Evolutionary conservation across 1,139 yeast species (phyloP).

Genomic region (Wickerhamomyces sp.): DNA sequence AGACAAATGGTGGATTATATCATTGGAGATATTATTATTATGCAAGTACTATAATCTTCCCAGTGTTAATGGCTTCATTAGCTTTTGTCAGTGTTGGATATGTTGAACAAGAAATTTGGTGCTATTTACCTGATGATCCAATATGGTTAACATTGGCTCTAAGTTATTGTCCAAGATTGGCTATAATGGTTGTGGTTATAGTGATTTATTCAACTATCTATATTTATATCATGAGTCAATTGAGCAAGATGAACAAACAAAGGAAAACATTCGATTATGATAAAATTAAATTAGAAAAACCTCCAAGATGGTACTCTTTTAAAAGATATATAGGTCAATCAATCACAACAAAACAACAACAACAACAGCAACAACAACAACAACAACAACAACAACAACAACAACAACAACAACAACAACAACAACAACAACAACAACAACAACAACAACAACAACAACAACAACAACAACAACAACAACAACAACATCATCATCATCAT

Average conservation of each 20-base stretch:
- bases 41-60: constrained; percentile 53
- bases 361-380: too few relatives aligned
- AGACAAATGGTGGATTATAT: constrained; percentile 68
- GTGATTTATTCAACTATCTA: constrained; percentile 68
- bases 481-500: too few relatives aligned
- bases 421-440: neutral
- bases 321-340: neutral
- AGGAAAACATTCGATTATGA: constrained; percentile 1
- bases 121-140: constrained; percentile 72
- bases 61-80: constrained; percentile 64
- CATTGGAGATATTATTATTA: constrained; percentile 56
- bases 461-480: neutral
- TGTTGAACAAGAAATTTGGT: constrained; percentile 66
- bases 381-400: neutral
- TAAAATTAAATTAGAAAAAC: neutral
- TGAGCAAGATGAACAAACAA: constrained; percentile 43
- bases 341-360: neutral
- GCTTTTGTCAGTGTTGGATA: constrained; percentile 65
- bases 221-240: constrained; percentile 62
- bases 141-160: constrained; percentile 70
- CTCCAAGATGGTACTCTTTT: constrained; percentile 8
- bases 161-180: constrained; percentile 80
- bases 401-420: neutral
- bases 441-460: neutral
- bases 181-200: constrained; percentile 58